These are phyloP conservation scores for Pelargonium fulgidum DNA, from an alignment of 441 rosid genomes.

Conservation along the genomic window DNA sequence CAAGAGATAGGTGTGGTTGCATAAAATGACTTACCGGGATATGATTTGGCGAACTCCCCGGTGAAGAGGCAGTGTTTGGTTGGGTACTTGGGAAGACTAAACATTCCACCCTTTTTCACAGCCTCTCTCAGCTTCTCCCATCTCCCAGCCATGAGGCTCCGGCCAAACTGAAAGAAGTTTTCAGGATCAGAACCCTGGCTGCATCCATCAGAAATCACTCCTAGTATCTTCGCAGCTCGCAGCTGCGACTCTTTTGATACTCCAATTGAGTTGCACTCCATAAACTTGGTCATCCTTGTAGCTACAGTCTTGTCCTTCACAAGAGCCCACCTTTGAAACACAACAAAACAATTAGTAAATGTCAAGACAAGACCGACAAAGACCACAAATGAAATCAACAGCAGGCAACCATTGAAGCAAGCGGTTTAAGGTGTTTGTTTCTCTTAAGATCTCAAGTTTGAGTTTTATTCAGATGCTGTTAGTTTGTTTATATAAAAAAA, in stretches of 20 bases:
- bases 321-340: constrained; percentile 59
- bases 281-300: constrained; percentile 51
- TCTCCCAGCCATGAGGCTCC: constrained; percentile 41
- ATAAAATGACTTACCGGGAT: constrained; percentile 40
- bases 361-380: no score
- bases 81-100: constrained; percentile 48
- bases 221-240: constrained; percentile 64
- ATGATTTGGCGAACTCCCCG: constrained; percentile 29
- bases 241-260: constrained; percentile 81
- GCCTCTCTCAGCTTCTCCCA: constrained; percentile 56
- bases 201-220: constrained; percentile 37
- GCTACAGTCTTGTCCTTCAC: constrained; percentile 68
- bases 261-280: constrained; percentile 51
- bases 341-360: background rate
- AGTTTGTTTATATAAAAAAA: no score
- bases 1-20: background rate
- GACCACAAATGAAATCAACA: no score
- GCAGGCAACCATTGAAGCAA: no score
- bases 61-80: constrained; percentile 48
- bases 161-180: constrained; percentile 51
- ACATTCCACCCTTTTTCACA: constrained; percentile 32
- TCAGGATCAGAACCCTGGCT: constrained; percentile 22
- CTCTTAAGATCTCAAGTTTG: no score
- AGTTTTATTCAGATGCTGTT: no score
- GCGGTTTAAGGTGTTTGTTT: no score